Base-by-base conservation (phyloP, 805 yeast species). In the Wickerhamiella bombiphila region DNA sequence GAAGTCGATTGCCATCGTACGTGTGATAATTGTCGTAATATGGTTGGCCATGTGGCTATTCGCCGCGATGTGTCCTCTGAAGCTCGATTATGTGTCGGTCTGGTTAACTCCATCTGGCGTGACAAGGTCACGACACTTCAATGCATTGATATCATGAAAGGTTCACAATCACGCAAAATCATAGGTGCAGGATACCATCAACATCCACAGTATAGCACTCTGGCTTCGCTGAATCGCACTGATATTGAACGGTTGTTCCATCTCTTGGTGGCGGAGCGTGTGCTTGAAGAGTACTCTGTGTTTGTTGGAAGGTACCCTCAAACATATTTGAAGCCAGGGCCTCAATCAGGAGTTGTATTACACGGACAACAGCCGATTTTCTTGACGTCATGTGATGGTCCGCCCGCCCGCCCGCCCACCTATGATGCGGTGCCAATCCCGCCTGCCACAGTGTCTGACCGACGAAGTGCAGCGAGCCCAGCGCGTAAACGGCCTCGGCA, bases 201-300 rank as follows among this genome's bases (percentile, higher is more conserved):
- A 15, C 64, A 66, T 32, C 66, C 67, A n/a, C 68, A 59, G 32
- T 85, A 80, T 53, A 94, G 95, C 1, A 59, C 59, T 20, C 94
- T 94, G 3, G 71, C 67, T 47, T 63, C 58, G 5, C 52, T 76
- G 46, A 70, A 71, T n/a, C 74, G 74, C 44, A 69, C 74, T 2
- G 82, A 77, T 25, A 66, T 81, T 22, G 94, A 86, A 56, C 64
- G 97, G 43, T 70, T 91, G 5, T 79, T 86, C 44, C 85, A 82
- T 54, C 77, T 77, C 46, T 59, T 91, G 41, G 67, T 82, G 20
- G 69, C 80, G 8, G 73, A 74, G 40, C 70, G 72, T 18, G 66
- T 75, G 11, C 55, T 91, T 25, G 66, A 66, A 41, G 96, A 86
- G 29, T 78, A 75, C 49, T 70, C 83, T 2, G 63, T 76, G 4